Evolutionary conservation across 208 protist genomes (phyloP), one percentile per base, ranked within the genome.

Genomic region (Wallacemonas sp.): DNA sequence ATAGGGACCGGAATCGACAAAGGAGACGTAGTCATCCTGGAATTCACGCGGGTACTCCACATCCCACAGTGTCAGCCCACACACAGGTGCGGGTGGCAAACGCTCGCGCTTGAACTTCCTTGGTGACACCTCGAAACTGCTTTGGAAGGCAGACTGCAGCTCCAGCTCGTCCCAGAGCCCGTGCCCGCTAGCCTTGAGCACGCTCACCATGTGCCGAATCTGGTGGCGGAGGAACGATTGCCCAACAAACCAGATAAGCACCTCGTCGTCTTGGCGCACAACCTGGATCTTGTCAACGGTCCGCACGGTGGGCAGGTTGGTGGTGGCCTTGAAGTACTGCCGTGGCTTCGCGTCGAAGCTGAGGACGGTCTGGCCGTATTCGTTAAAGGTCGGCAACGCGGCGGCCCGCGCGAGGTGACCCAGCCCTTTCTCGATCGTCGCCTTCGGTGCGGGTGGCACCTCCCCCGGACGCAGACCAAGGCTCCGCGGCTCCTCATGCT

Each of bases 51-150:
- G 84, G 68, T 93, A 95, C 59, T 91, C 79, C 21, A 95, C 83
- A 53, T 95, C 90, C 87, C 90, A 95, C 32, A 95, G 68, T 5
- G 90, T 93, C 19, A 95, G 73, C 0, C 90, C 90, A 64, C 92
- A 76, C 17, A 79, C 85, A 22, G 90, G 90, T 0, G 90, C 90
- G 3, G 87, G 59, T 1, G 90, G 81, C 24, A 92, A 74, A 27
- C 87, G 71, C 63, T 91, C 83, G 0, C 85, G 81, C 57, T 73
- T 57, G 41, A 89, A 90, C 30, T 78, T 76, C 63, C 79, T 82
- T n/a, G 85, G 82, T 36, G 89, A 94, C 32, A 76, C 67, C 46
- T 90, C 83, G 60, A 95, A 93, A 1, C 86, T 83, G 33, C 59
- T 79, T 39, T 85, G 63, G 8, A 95, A 70, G 17, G 85, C 81